Evolutionary conservation across 495 filamentous ascomycete species (phyloP).

Genomic region (Aspergillus sclerotioniger): DNA sequence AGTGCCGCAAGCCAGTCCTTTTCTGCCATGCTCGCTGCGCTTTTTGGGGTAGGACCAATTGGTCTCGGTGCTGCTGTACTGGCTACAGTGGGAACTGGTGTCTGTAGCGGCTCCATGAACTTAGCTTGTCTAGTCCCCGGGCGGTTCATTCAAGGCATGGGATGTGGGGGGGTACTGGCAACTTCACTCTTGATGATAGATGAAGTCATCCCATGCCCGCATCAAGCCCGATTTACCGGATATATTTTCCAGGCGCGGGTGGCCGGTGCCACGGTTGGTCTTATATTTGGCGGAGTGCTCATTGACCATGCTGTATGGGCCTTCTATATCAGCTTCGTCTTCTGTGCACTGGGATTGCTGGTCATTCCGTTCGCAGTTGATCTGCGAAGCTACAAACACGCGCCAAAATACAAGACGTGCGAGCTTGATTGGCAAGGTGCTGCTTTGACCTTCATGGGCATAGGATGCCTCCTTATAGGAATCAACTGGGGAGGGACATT

Average conservation of each 20-base stretch:
- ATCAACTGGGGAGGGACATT: conserved; percentile 36
- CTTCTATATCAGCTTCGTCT: conserved; percentile 45
- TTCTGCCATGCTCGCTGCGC: conserved; percentile 40
- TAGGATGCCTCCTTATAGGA: conserved; percentile 32
- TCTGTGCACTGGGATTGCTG: conserved; percentile 36
- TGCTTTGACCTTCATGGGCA: conserved; percentile 29
- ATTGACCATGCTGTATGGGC: conserved; percentile 38
- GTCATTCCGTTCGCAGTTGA: conserved; percentile 37
- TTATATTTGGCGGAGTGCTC: conserved; percentile 39
- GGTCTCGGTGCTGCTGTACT: conserved; percentile 51
- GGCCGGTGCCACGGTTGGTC: conserved; percentile 37
- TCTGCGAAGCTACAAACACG: conserved; percentile 24
- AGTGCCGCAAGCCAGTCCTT: conserved; percentile 37
- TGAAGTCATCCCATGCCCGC: conserved; percentile 52
- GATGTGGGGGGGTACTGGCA: conserved; percentile 64
- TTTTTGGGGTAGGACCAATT: conserved; percentile 41
- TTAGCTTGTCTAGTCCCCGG: conserved; percentile 63
- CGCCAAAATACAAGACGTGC: conserved; percentile 27
- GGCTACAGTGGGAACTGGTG: conserved; percentile 58
- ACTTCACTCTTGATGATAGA: conserved; percentile 66
- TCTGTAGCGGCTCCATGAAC: conserved; percentile 57
- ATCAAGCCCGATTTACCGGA: conserved; percentile 41
- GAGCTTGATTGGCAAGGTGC: conserved; percentile 40
- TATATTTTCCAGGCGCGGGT: conserved; percentile 36
- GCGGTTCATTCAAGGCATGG: conserved; percentile 67